Percentiles rank a stretch among this genome's conserved stretches.
These are phyloP conservation scores for Ustilago tritici DNA, from an alignment of 1,284 basidiomycete genomes.

Conservation along the genomic window DNA sequence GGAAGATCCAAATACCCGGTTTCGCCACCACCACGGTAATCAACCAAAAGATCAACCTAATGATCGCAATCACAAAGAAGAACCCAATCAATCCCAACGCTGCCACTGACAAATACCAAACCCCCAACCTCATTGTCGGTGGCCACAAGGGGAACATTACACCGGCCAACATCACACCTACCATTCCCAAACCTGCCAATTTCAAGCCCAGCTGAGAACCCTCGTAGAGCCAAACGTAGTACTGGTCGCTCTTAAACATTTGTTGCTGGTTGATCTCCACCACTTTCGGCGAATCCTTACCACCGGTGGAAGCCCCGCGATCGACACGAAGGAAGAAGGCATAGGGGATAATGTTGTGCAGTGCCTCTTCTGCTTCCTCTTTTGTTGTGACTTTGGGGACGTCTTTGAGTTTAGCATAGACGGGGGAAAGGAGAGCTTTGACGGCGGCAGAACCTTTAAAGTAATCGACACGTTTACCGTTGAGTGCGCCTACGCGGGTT, in stretches of 20 bases:
- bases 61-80: conserved; percentile 91
- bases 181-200: conserved; percentile 91
- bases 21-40: conserved; percentile 86
- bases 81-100: conserved; percentile 88
- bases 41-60: conserved; percentile 93
- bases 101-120: conserved; percentile 92
- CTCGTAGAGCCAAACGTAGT: conserved; percentile 96
- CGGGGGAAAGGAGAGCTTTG: conserved; percentile 89
- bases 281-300: conserved; percentile 52
- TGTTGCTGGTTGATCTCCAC: conserved; percentile 82
- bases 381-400: conserved; percentile 75
- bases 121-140: conserved; percentile 88
- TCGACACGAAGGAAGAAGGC: conserved; percentile 70
- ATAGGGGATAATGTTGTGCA: conserved; percentile 81
- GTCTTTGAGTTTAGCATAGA: conserved; percentile 87
- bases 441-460: conserved; percentile 84
- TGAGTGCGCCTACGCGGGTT: conserved; percentile 86
- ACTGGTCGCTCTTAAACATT: conserved; percentile 72
- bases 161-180: conserved; percentile 90
- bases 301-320: conserved; percentile 73
- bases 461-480: conserved; percentile 95
- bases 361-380: conserved; percentile 79
- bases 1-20: conserved; percentile 99
- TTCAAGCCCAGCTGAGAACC: conserved; percentile 93
- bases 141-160: conserved; percentile 99